Percentiles rank a stretch among this genome's conserved stretches.
These are phyloP conservation scores for Vitis hybrid DNA, from an alignment of 177 flowering plant genomes.

Conservation along the genomic window DNA sequence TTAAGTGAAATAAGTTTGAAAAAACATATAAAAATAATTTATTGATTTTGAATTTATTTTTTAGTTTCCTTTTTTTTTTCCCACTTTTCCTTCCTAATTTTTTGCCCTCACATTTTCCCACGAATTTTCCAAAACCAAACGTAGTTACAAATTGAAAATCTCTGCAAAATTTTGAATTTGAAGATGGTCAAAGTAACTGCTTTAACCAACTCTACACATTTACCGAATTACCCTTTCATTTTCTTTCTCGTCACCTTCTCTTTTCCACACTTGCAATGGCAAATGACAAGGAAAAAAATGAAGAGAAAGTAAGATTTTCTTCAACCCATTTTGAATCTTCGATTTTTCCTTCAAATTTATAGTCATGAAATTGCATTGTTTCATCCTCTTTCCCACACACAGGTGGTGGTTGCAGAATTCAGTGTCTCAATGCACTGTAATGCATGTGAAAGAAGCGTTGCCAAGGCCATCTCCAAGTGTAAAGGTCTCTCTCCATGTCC, in stretches of 20 bases:
- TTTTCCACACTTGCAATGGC: constrained; percentile 6
- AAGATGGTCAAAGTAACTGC: no score
- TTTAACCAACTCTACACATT: no score
- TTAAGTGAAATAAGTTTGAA: no score
- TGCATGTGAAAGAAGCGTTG: constrained; percentile 67
- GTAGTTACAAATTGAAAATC: no score
- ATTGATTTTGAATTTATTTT: no score
- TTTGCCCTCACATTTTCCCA: no score
- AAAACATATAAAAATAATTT: no score
- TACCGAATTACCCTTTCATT: no score
- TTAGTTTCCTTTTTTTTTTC: no score
- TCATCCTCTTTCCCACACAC: background rate
- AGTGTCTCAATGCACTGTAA: constrained; percentile 67
- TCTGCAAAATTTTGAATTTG: no score
- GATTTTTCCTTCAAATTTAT: background rate
- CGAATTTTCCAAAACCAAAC: no score
- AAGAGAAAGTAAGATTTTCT: constrained; percentile 16
- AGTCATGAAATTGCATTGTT: background rate
- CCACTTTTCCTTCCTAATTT: no score
- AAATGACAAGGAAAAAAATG: constrained; percentile 9
- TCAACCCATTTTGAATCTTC: background rate
- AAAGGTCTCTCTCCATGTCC: constrained; percentile 37
- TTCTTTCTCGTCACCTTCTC: background rate
- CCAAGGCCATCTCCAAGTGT: constrained; percentile 48
- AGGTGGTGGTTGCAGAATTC: constrained; percentile 39